These are phyloP conservation scores for Rheum nobile DNA, from an alignment of 148 eudicot species.

Conservation along the genomic window DNA sequence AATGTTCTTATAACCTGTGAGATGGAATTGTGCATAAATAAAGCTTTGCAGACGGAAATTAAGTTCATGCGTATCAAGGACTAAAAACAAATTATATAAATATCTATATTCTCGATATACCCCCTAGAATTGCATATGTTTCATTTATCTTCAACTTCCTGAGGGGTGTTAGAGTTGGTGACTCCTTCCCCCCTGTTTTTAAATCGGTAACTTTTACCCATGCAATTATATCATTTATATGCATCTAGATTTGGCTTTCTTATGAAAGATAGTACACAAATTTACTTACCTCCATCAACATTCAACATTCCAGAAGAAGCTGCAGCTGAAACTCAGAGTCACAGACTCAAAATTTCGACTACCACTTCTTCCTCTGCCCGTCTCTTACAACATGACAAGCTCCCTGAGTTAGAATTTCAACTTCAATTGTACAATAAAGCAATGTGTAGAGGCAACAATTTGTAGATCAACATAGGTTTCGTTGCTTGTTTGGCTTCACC, in stretches of 20 bases:
- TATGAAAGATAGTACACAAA: neutral
- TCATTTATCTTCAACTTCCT: too few relatives aligned
- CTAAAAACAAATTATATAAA: too few relatives aligned
- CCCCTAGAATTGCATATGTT: too few relatives aligned
- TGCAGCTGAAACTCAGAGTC: conserved; percentile 4
- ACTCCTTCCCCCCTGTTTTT: conserved; percentile 2
- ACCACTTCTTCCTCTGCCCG: neutral
- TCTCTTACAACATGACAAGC: conserved; percentile 7
- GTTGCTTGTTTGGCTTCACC: neutral
- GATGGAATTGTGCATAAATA: too few relatives aligned
- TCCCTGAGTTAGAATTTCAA: neutral
- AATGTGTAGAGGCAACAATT: conserved; percentile 5
- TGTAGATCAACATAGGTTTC: conserved; percentile 4
- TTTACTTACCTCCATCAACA: neutral
- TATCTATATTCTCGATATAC: too few relatives aligned
- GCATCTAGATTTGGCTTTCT: conserved; percentile 1
- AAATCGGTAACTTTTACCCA: neutral
- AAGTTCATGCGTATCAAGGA: too few relatives aligned
- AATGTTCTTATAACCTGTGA: too few relatives aligned
- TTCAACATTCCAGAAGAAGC: conserved; percentile 4
- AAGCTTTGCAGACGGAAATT: too few relatives aligned
- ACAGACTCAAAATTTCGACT: conserved; percentile 1
- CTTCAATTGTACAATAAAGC: conserved; percentile 5
- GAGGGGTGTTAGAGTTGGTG: too few relatives aligned
- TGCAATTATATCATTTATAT: conserved; percentile 4